phyloP scores from a whole-genome alignment of 1,284 basidiomycete genomes.

The Heliocybe sulcata region DNA sequence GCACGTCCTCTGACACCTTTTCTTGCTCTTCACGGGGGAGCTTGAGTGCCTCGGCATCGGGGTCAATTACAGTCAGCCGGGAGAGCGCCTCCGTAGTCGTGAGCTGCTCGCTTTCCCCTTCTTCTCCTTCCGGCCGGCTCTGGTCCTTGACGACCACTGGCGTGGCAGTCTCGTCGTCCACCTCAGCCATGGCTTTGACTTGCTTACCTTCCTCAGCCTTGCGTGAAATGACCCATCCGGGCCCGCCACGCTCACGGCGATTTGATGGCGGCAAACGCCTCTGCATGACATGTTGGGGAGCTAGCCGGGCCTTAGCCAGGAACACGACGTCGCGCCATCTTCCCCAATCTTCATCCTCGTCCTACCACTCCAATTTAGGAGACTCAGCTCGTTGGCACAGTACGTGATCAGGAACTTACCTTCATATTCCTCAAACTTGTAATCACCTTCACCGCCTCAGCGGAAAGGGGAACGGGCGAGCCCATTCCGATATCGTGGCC shows the following conservation, averaged over 20 bases:
- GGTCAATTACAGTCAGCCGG: slow-evolving; percentile 22
- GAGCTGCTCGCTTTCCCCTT: slow-evolving; percentile 23
- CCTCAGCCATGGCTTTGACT: not conserved
- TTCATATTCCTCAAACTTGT: slow-evolving; percentile 82
- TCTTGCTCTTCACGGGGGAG: not conserved
- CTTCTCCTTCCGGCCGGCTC: too few relatives aligned
- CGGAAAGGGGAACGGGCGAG: slow-evolving; percentile 80
- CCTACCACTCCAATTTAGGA: too few relatives aligned
- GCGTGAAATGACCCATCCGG: slow-evolving; percentile 14
- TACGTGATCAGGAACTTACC: slow-evolving; percentile 28
- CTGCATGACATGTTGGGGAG: slow-evolving; percentile 39
- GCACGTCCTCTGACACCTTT: slow-evolving; percentile 17
- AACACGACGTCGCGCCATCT: slow-evolving; percentile 84
- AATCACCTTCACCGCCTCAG: slow-evolving; percentile 81
- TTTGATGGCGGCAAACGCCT: slow-evolving; percentile 52
- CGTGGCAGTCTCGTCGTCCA: not conserved
- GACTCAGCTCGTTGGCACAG: too few relatives aligned
- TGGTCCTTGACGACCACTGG: slow-evolving; percentile 17
- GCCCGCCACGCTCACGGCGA: slow-evolving; percentile 47
- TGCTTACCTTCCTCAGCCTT: not conserved
- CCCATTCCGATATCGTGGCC: slow-evolving; percentile 86
- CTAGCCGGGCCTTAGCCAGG: slow-evolving; percentile 56
- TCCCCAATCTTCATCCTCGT: slow-evolving; percentile 90
- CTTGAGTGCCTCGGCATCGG: slow-evolving; percentile 14
- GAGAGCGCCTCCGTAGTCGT: slow-evolving; percentile 36